A percentile compares a stretch with the other conserved stretches of the same genome.
Conservation (phyloP, 306 rosid genomes). For the Ochetophila trinervis region DNA sequence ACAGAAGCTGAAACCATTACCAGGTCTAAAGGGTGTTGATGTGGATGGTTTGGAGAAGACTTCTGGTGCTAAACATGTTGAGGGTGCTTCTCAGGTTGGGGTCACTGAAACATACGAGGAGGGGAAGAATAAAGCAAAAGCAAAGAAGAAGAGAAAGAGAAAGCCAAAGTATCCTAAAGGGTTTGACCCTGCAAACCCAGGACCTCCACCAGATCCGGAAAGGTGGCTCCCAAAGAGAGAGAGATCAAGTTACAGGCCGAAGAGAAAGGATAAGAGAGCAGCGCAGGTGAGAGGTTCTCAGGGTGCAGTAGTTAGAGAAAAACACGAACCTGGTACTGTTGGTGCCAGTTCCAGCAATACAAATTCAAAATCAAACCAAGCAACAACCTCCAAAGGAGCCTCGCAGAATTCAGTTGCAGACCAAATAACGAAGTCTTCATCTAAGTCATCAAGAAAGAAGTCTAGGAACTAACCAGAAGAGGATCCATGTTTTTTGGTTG, state of each 20-base stretch:
- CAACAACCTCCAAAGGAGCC: constrained; percentile 53
- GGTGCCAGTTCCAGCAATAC: constrained; percentile 46
- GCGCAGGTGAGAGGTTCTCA: constrained; percentile 98
- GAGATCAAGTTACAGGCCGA: constrained; percentile 90
- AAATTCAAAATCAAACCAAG: constrained; percentile 63
- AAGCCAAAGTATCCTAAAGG: constrained; percentile 98
- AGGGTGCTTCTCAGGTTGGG: constrained; percentile 40
- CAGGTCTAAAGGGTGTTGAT: constrained; percentile 75
- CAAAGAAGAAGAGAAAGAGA: constrained; percentile 94
- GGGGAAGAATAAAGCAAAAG: constrained; percentile 73
- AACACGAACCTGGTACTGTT: constrained; percentile 54
- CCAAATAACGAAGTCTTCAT: constrained; percentile 46
- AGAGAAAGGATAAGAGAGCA: constrained; percentile 95
- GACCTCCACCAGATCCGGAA: constrained; percentile 97
- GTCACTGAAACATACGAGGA: constrained; percentile 56
- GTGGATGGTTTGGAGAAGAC: constrained; percentile 84
- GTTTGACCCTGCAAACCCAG: constrained; percentile 90
- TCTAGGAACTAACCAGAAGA: constrained; percentile 55
- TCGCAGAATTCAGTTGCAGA: constrained; percentile 50
- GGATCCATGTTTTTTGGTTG: constrained; percentile 15
- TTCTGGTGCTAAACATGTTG: constrained; percentile 77
- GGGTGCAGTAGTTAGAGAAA: constrained; percentile 85
- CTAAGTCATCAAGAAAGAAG: constrained; percentile 72
- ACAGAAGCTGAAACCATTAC: constrained; percentile 72
- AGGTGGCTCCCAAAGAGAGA: constrained; percentile 99